These are phyloP conservation scores for Chaetomiaceae sp. DNA, from an alignment of 2,329 filamentous ascomycete genomes.

Conservation along the genomic window DNA sequence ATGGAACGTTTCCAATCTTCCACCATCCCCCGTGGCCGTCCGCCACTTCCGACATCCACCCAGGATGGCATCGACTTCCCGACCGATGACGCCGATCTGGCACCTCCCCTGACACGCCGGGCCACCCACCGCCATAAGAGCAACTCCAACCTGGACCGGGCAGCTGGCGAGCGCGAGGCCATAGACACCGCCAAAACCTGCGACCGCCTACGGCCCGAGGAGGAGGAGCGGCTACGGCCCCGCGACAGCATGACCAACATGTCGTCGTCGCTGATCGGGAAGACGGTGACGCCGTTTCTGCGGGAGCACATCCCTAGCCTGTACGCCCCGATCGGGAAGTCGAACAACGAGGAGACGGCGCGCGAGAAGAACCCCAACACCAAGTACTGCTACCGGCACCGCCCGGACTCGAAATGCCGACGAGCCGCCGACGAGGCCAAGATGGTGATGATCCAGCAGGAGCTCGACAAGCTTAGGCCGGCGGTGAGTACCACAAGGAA, in stretches of 20 bases:
- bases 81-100: constrained; percentile 20
- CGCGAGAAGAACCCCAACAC: constrained; percentile 61
- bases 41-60: constrained; percentile 14
- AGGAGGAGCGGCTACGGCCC: constrained; percentile 40
- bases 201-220: constrained; percentile 44
- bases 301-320: constrained; percentile 83
- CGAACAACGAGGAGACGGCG: constrained; percentile 37
- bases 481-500: neutral
- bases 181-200: constrained; percentile 33
- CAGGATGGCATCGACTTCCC: constrained; percentile 23
- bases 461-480: constrained; percentile 23
- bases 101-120: constrained; percentile 17
- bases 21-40: constrained; percentile 16
- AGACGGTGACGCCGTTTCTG: constrained; percentile 82
- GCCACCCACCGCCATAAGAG: constrained; percentile 17
- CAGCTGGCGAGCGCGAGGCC: neutral
- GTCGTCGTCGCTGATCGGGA: constrained; percentile 61
- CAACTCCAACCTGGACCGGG: constrained; percentile 1
- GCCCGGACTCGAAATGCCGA: constrained; percentile 88
- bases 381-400: constrained; percentile 92
- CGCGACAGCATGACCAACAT: constrained; percentile 43
- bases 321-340: constrained; percentile 72
- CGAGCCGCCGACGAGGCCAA: constrained; percentile 89
- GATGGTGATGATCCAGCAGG: constrained; percentile 86
- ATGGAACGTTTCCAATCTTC: constrained; percentile 22